These are phyloP conservation scores for Uronychia setigera DNA, from an alignment of 73 alveolate species.

Conservation along the genomic window DNA sequence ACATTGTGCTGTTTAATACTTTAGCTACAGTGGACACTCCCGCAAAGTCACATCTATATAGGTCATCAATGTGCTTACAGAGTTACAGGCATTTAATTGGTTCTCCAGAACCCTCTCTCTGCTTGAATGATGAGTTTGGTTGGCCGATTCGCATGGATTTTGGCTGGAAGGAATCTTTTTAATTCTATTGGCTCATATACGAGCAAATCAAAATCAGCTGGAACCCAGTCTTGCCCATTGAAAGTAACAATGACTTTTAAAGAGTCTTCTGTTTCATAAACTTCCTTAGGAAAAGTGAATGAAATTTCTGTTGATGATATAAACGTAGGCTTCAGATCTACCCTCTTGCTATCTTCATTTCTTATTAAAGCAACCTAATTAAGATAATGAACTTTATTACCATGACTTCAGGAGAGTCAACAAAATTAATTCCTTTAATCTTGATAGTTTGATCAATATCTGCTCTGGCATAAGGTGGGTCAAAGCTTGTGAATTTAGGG, in stretches of 20 bases:
- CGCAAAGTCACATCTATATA: conserved; percentile 6
- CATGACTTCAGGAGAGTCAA: neutral
- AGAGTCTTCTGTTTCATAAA: conserved; percentile 17
- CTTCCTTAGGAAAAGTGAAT: conserved; percentile 11
- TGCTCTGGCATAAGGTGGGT: conserved; percentile 14
- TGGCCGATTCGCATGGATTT: conserved; percentile 14
- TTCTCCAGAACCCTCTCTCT: conserved; percentile 8
- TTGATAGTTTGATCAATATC: neutral
- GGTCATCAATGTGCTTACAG: neutral
- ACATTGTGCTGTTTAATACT: neutral
- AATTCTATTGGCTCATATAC: conserved; percentile 24
- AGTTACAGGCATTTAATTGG: conserved; percentile 6
- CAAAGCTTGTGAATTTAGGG: neutral
- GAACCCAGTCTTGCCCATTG: conserved; percentile 16
- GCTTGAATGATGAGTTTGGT: neutral
- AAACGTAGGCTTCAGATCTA: neutral
- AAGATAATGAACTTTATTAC: neutral
- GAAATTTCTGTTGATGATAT: conserved; percentile 5
- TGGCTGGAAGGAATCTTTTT: conserved; percentile 5
- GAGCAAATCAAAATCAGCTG: conserved; percentile 20
- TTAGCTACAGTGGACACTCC: conserved; percentile 1
- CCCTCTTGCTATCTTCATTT: neutral
- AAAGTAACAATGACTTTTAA: conserved; percentile 16
- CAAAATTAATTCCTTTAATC: conserved; percentile 6
- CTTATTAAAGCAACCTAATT: conserved; percentile 3